Evolutionary conservation across 1,284 basidiomycete species (phyloP).

Genomic region (Tetrapyrgos nigripes): DNA sequence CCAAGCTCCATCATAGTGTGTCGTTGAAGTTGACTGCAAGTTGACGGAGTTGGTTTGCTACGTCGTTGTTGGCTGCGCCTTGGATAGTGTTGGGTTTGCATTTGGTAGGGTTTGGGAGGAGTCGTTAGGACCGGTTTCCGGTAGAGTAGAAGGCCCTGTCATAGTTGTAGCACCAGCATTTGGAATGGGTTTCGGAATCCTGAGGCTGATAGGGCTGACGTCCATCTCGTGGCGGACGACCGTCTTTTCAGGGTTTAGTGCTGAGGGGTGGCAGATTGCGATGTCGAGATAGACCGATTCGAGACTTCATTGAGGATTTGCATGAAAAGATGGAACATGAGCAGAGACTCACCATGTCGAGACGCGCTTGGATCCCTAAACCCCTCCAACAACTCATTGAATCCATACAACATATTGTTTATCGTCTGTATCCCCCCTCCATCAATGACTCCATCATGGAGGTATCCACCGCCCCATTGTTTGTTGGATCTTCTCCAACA

Average conservation of each 20-base stretch:
- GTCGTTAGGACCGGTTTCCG: too few relatives aligned
- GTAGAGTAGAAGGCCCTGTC: too few relatives aligned
- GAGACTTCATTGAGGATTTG: too few relatives aligned
- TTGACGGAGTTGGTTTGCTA: not conserved
- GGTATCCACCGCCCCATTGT: not conserved
- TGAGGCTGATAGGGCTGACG: conserved; percentile 5
- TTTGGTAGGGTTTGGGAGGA: not conserved
- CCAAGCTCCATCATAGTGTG: too few relatives aligned
- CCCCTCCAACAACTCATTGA: conserved; percentile 12
- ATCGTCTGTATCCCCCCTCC: not conserved
- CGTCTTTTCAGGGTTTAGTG: too few relatives aligned
- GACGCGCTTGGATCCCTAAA: conserved; percentile 1
- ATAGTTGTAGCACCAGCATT: too few relatives aligned
- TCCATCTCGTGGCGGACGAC: conserved; percentile 8
- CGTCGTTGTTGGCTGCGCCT: too few relatives aligned
- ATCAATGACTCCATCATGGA: not conserved
- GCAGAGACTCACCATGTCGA: not conserved
- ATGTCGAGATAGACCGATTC: too few relatives aligned
- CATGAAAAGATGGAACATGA: too few relatives aligned
- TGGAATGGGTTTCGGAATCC: too few relatives aligned
- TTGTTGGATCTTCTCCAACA: not conserved
- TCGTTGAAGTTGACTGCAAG: too few relatives aligned
- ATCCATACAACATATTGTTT: not conserved
- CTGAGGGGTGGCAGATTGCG: too few relatives aligned
- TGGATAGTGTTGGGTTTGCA: not conserved